Conservation (phyloP, 352 stramenopile species). For the Blastocystis sp. region DNA sequence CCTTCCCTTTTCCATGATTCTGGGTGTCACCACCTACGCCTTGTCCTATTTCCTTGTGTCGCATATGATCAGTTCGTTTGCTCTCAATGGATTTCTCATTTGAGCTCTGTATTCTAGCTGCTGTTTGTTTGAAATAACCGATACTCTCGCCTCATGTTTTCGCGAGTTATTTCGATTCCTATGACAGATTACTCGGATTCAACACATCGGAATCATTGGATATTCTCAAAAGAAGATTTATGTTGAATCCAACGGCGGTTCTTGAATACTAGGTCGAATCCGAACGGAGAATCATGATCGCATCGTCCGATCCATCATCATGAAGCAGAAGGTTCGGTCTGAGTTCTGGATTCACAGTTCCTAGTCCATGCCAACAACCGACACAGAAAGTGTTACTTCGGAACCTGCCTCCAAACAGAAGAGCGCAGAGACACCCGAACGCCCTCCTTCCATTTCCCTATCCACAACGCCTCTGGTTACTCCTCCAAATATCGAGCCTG, state of each 20-base stretch:
- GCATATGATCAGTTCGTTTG: conserved; percentile 35
- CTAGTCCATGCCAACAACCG: not conserved
- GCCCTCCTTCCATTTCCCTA: too few species aligned
- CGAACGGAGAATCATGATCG: not conserved
- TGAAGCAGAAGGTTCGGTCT: conserved; percentile 1
- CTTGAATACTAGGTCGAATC: not conserved
- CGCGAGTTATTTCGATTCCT: not conserved
- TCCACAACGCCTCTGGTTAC: not conserved
- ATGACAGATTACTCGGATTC: conserved; percentile 26
- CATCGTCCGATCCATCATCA: conserved; percentile 16
- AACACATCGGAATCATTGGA: not conserved
- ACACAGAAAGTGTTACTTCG: not conserved
- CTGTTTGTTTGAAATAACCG: conserved; percentile 14
- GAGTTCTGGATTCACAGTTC: not conserved
- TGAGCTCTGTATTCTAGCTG: not conserved
- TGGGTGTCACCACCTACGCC: conserved; percentile 60
- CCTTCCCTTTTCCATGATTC: conserved; percentile 85
- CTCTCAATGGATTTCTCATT: conserved; percentile 1
- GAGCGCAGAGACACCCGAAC: not conserved
- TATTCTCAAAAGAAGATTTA: conserved; percentile 3
- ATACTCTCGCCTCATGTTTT: not conserved
- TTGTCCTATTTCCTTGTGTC: conserved; percentile 31
- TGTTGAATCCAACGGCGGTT: not conserved
- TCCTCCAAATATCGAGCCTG: not conserved
- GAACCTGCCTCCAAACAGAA: not conserved